Percentiles rank a stretch among this genome's conserved stretches.
Conservation (phyloP, 305 asterid genomes). For the Petunia hybrid region DNA sequence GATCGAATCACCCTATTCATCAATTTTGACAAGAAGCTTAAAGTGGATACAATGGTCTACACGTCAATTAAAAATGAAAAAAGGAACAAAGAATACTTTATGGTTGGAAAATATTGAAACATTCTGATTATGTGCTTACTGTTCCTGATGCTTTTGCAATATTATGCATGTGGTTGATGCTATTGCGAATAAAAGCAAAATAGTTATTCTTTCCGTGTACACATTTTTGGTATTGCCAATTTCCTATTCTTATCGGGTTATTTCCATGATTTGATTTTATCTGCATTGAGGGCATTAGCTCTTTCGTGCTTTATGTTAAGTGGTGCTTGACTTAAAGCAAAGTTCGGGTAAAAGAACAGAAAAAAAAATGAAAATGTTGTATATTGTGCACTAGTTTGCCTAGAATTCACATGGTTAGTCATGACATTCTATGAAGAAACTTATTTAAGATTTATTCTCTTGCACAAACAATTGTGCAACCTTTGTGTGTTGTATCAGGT, state of each 20-base stretch:
- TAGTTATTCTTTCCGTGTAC: slow-evolving; percentile 10
- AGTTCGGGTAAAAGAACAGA: background rate
- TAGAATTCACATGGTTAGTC: background rate
- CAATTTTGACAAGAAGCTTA: slow-evolving; percentile 13
- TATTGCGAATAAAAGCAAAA: background rate
- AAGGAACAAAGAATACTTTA: slow-evolving; percentile 7
- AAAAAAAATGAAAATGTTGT: background rate
- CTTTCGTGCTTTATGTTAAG: slow-evolving; percentile 11
- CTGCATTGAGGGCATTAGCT: background rate
- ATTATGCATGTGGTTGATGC: background rate
- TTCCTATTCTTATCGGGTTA: slow-evolving; percentile 2
- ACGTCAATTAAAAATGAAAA: slow-evolving; percentile 2
- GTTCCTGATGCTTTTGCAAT: background rate
- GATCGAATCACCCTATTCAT: background rate
- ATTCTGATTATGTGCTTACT: slow-evolving; percentile 1
- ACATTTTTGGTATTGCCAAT: background rate
- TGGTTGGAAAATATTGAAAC: slow-evolving; percentile 20
- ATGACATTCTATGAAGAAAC: background rate
- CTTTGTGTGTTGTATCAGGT: background rate
- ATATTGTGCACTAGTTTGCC: background rate
- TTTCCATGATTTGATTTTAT: background rate
- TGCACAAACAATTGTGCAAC: slow-evolving; percentile 4
- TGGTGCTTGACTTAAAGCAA: slow-evolving; percentile 13
- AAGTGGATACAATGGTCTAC: slow-evolving; percentile 1
- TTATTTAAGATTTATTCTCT: background rate